Conservation (phyloP, 208 protist species). For the Trypanosomatidae sp. region DNA sequence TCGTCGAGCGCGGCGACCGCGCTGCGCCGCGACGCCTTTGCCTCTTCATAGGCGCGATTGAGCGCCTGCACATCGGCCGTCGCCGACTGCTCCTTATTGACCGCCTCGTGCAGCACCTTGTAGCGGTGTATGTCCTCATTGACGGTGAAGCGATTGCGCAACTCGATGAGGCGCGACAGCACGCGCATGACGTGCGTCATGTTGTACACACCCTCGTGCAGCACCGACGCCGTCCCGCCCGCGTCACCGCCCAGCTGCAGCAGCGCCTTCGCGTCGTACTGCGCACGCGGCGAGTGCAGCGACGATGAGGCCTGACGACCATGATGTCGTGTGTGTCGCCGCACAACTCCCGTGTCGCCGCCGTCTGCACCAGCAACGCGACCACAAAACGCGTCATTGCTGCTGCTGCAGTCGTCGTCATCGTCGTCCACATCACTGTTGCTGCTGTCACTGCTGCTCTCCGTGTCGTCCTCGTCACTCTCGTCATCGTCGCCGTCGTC, state of each 20-base stretch:
- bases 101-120: slow-evolving; percentile 73
- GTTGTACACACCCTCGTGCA: slow-evolving; percentile 21
- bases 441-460: not conserved
- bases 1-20: slow-evolving; percentile 55
- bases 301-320: not conserved
- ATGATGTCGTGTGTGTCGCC: not conserved
- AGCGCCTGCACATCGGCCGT: slow-evolving; percentile 84
- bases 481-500: not conserved
- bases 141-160: slow-evolving; percentile 68
- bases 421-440: not conserved
- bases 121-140: slow-evolving; percentile 84
- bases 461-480: not conserved
- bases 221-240: slow-evolving; percentile 12
- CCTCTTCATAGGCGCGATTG: slow-evolving; percentile 74
- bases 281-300: not conserved
- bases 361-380: too few species aligned
- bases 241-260: not conserved
- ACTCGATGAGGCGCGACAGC: slow-evolving; percentile 30
- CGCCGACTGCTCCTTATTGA: slow-evolving; percentile 78
- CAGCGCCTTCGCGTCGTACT: not conserved
- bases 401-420: not conserved
- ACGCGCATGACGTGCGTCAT: slow-evolving; percentile 24
- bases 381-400: not conserved
- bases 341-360: not conserved
- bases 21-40: slow-evolving; percentile 29